Base-by-base conservation (phyloP, 2,329 filamentous ascomycete species). In the Paecilomyces fulvus region DNA sequence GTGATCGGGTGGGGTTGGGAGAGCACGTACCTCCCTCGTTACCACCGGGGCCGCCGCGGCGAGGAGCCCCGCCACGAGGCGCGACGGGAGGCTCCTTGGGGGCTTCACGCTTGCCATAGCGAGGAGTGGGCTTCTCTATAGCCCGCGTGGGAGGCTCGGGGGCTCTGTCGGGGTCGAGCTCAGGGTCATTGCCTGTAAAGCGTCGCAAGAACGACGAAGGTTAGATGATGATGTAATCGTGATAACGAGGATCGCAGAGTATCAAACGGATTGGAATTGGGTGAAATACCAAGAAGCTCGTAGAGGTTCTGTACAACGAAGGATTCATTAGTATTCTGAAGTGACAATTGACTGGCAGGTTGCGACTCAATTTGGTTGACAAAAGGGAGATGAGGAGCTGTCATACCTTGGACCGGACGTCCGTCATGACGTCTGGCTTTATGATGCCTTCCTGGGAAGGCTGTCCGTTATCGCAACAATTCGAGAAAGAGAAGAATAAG, bases 211-310 rank as follows among this genome's bases (percentile, higher is more conserved):
- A 64, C 77, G 56, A 54, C 30, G 43, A 55, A 62, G 48, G 61
- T 68, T 68, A 69, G 67, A 54, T 46, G 51, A 63, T 61, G 60
- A 58, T 67, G 64, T 63, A 63, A 62, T 62, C 54, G 61, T 63
- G 58, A 65, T 66, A 59, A 56, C 53, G 52, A 57, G 59, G 58
- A 56, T 43, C 37, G 37, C 37, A 60, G 60, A 50, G 55, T 55
- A 59, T 57, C 57, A 51, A 64, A 59, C 52, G 52, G 53, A 28
- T 60, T 58, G 59, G 56, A 64, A 64, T 43, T 43, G 64, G 61
- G 61, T 63, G 64, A 66, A 65, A 65, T 95, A 97, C 94, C 92
- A 84, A 99, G 90, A 81, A 95, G 87, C 84, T 94, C 92, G 84
- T 89, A 97, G 73, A 89, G 87, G 84, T 99, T 99, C 94, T 97